These are phyloP conservation scores for Clarireedia homoeocarpa DNA, from an alignment of 2,329 filamentous ascomycete species.

Conservation along the genomic window DNA sequence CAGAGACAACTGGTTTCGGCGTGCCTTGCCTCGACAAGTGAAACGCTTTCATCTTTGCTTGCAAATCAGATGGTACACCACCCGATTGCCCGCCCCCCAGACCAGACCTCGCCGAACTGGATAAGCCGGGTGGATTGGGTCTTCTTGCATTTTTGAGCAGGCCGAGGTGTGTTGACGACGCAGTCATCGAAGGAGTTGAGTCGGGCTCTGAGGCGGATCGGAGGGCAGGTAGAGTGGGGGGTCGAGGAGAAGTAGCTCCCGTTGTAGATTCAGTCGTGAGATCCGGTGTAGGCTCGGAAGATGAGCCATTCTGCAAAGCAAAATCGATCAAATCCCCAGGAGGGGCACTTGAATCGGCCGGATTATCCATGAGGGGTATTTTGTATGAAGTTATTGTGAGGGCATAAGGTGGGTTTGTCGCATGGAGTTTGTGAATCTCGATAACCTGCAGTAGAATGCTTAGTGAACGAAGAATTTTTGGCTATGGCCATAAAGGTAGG, in stretches of 20 bases:
- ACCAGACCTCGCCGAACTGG: slow-evolving; percentile 9
- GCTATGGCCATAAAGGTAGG: neutral
- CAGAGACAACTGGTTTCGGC: slow-evolving; percentile 23
- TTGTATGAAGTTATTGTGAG: neutral
- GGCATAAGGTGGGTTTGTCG: slow-evolving; percentile 4
- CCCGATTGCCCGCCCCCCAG: slow-evolving; percentile 31
- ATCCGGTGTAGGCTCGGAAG: slow-evolving; percentile 10
- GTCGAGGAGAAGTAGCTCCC: slow-evolving; percentile 24
- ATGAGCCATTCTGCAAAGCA: slow-evolving; percentile 2
- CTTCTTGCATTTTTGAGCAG: slow-evolving; percentile 60
- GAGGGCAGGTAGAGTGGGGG: slow-evolving; percentile 48
- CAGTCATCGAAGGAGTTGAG: slow-evolving; percentile 47
- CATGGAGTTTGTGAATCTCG: neutral
- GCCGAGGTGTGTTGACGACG: slow-evolving; percentile 78
- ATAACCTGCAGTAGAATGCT: neutral
- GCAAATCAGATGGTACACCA: slow-evolving; percentile 53
- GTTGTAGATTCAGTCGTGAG: slow-evolving; percentile 12
- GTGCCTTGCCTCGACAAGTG: slow-evolving; percentile 55
- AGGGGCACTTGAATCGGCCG: neutral
- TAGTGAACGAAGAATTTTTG: slow-evolving; percentile 5
- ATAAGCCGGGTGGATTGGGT: slow-evolving; percentile 31
- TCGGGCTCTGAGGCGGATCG: slow-evolving; percentile 53
- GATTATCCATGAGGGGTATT: neutral
- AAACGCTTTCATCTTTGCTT: slow-evolving; percentile 63
- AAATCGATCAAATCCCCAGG: slow-evolving; percentile 22